Percentiles rank a stretch among this genome's conserved stretches.
Evolutionary conservation across 768 basidiomycete species (phyloP).

Genomic region (Amanita fuliginea): DNA sequence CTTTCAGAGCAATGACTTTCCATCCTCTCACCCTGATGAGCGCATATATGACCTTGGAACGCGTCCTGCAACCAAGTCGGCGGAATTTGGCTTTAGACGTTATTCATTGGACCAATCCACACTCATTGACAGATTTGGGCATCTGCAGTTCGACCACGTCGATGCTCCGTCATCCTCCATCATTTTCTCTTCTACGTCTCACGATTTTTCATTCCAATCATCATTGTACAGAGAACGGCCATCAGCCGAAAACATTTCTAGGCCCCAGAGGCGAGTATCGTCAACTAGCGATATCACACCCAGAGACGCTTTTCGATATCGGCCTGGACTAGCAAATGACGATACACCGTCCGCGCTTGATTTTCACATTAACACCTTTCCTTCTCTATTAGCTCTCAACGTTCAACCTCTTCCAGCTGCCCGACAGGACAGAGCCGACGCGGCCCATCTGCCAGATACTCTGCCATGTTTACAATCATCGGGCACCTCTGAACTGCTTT

Average conservation of each 20-base stretch:
- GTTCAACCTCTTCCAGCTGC: background rate
- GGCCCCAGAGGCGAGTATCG: background rate
- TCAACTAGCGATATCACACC: background rate
- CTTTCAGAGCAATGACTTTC: background rate
- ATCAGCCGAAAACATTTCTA: background rate
- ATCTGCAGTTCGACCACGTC: background rate
- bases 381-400: background rate
- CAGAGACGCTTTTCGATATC: background rate
- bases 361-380: constrained; percentile 5
- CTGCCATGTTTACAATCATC: background rate
- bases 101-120: background rate
- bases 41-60: constrained; percentile 3
- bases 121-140: background rate
- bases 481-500: background rate
- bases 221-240: background rate
- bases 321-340: background rate
- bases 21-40: background rate
- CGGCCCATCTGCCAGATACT: background rate
- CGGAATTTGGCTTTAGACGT: background rate
- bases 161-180: background rate
- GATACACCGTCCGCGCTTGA: constrained; percentile 6
- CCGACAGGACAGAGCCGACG: background rate
- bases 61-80: background rate
- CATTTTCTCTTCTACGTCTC: background rate
- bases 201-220: background rate